Conservation (phyloP, 495 filamentous ascomycete genomes). For the Symbiotaphrina buchneri region DNA sequence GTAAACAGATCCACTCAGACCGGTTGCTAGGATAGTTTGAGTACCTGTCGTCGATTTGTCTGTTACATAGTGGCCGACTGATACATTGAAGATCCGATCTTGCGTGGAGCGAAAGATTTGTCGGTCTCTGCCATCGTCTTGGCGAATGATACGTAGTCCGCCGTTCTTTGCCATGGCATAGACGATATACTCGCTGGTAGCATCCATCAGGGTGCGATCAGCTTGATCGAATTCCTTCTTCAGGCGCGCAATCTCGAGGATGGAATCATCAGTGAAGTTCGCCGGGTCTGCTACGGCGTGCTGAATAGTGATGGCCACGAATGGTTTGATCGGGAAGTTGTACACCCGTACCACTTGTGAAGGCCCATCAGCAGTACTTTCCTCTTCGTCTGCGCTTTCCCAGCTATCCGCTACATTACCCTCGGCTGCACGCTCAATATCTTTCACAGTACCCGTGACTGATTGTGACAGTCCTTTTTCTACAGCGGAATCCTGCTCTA, state of each 20-base stretch:
- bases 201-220: slow-evolving; percentile 76
- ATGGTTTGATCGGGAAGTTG: slow-evolving; percentile 90
- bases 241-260: slow-evolving; percentile 74
- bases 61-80: too few relatives aligned
- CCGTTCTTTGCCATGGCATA: slow-evolving; percentile 84
- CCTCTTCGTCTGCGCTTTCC: slow-evolving; percentile 56
- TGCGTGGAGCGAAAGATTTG: slow-evolving; percentile 70
- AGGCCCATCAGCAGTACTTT: too few relatives aligned
- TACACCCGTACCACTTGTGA: slow-evolving; percentile 63
- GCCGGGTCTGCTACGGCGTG: slow-evolving; percentile 11
- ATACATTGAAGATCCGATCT: slow-evolving; percentile 87
- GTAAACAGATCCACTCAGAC: slow-evolving; percentile 82
- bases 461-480: slow-evolving; percentile 24
- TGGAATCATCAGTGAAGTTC: slow-evolving; percentile 36
- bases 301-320: slow-evolving; percentile 52
- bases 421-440: slow-evolving; percentile 32
- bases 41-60: slow-evolving; percentile 40
- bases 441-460: slow-evolving; percentile 29
- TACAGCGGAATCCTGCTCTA: slow-evolving; percentile 24
- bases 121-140: slow-evolving; percentile 76
- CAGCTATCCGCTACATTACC: slow-evolving; percentile 35
- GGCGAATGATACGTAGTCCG: slow-evolving; percentile 76
- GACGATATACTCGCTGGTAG: slow-evolving; percentile 76
- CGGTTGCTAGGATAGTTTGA: slow-evolving; percentile 75
- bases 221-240: slow-evolving; percentile 97